phyloP scores from a whole-genome alignment of 176 grass and related monocot genomes.

The Elaeis guineensis region DNA sequence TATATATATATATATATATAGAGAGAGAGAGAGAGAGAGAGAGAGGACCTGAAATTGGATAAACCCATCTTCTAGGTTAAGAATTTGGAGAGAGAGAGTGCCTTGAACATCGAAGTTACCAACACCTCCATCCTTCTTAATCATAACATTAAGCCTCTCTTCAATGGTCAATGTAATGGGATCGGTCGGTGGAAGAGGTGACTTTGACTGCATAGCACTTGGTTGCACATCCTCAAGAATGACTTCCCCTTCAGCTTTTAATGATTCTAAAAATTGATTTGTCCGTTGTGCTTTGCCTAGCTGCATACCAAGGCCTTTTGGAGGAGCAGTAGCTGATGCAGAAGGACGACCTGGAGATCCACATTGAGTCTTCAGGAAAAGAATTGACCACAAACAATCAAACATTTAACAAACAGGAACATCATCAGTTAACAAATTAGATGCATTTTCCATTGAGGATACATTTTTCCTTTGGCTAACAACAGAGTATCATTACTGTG shows the following conservation, averaged over 20 bases:
- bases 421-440: too few relatives aligned
- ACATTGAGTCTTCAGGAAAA: background rate
- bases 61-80: slow-evolving; percentile 61
- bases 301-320: slow-evolving; percentile 65
- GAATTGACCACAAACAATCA: background rate
- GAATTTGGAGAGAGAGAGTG: slow-evolving; percentile 84
- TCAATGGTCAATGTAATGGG: slow-evolving; percentile 71
- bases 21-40: slow-evolving; percentile 6
- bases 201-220: slow-evolving; percentile 46
- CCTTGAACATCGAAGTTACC: slow-evolving; percentile 81
- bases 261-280: slow-evolving; percentile 61
- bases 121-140: slow-evolving; percentile 69
- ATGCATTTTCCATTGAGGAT: too few relatives aligned
- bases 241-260: slow-evolving; percentile 86
- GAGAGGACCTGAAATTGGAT: slow-evolving; percentile 79
- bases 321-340: slow-evolving; percentile 35
- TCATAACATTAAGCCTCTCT: slow-evolving; percentile 56
- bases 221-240: slow-evolving; percentile 62
- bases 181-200: slow-evolving; percentile 55
- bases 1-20: too few relatives aligned
- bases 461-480: too few relatives aligned
- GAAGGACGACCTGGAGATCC: slow-evolving; percentile 36
- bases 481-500: too few relatives aligned
- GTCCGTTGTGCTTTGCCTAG: slow-evolving; percentile 55
- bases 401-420: background rate